Conservation (phyloP, 805 yeast genomes). For the Suhomyces sp. region DNA sequence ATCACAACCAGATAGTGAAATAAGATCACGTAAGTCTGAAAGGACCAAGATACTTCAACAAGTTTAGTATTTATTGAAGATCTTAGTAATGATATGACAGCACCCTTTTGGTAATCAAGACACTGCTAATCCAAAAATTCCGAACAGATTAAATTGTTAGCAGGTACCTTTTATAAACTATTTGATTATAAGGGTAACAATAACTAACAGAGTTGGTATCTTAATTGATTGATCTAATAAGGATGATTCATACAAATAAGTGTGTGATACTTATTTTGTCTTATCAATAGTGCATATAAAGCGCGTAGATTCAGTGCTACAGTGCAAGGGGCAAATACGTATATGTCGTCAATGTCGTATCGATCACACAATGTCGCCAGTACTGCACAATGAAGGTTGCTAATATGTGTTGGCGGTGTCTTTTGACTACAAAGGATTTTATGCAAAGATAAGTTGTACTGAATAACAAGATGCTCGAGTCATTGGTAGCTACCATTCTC, state of each 20-base stretch:
- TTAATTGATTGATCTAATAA: background rate
- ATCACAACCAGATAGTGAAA: background rate
- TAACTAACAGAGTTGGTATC: background rate
- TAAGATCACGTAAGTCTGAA: background rate
- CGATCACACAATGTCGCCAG: background rate
- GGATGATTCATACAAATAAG: background rate
- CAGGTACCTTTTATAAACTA: background rate
- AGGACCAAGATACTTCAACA: background rate
- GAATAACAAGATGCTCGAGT: slow-evolving; percentile 51
- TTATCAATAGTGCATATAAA: background rate
- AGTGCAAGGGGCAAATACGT: background rate
- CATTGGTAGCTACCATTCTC: slow-evolving; percentile 59
- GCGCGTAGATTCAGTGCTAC: background rate
- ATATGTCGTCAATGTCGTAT: background rate
- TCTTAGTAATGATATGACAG: background rate
- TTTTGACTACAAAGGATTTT: background rate
- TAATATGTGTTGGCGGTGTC: background rate
- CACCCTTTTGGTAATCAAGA: background rate
- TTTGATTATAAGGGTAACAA: background rate
- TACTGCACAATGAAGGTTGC: slow-evolving; percentile 2
- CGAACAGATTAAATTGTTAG: background rate
- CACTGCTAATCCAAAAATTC: background rate
- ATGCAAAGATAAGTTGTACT: background rate
- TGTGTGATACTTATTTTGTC: background rate
- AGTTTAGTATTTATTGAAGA: background rate